Conservation (phyloP, 768 basidiomycete species). For the Candolleomyces efflorescens region DNA sequence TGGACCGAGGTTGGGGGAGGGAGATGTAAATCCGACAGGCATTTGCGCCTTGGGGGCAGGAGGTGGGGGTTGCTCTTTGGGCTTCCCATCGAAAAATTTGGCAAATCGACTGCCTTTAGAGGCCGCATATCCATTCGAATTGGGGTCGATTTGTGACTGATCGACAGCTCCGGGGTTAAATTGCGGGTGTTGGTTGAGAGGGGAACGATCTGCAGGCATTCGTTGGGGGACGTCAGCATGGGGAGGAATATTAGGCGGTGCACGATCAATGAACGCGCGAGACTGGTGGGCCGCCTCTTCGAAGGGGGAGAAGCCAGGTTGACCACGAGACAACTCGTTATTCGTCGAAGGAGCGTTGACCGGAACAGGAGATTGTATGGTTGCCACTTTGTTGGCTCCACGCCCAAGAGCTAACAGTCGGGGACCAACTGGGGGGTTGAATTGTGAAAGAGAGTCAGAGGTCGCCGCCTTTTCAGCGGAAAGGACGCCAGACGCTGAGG, state of each 20-base stretch:
- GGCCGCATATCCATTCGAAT: conserved; percentile 42
- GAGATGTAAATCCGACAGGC: conserved; percentile 34
- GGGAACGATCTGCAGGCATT: conserved; percentile 14
- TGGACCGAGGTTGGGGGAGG: conserved; percentile 43
- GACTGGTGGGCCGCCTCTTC: conserved; percentile 35
- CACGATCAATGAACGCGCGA: conserved; percentile 15
- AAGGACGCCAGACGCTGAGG: conserved; percentile 8
- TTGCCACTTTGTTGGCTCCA: conserved; percentile 26
- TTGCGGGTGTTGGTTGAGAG: conserved; percentile 1
- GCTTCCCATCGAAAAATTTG: conserved; percentile 82
- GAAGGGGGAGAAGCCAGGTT: conserved; percentile 49
- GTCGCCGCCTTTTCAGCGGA: too few relatives aligned
- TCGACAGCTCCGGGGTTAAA: conserved; percentile 1
- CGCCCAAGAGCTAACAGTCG: conserved; percentile 47
- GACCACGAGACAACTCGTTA: background rate
- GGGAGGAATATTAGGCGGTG: conserved; percentile 7
- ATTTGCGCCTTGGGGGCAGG: conserved; percentile 32
- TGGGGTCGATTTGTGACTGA: conserved; percentile 21
- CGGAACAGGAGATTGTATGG: conserved; percentile 7
- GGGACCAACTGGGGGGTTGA: conserved; percentile 46
- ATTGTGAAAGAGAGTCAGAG: conserved; percentile 10
- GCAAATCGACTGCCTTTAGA: conserved; percentile 81
- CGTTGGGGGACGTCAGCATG: conserved; percentile 14
- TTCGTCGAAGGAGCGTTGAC: background rate
- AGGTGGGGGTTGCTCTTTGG: conserved; percentile 34